phyloP scores from a whole-genome alignment of 305 asterid species.

The Fraxinus dipetala region DNA sequence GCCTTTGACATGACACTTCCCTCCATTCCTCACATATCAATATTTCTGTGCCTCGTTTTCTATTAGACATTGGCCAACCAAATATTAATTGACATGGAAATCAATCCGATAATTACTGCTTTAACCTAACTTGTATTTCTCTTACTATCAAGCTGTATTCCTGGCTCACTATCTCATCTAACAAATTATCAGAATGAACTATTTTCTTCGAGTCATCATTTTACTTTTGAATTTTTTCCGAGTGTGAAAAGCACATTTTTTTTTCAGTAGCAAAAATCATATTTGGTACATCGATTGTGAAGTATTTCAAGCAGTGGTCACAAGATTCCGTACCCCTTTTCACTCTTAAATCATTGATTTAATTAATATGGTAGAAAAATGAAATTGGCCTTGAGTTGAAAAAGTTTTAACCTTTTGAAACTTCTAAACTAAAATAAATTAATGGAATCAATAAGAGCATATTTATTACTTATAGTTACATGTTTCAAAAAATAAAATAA shows the following conservation, averaged over 20 bases:
- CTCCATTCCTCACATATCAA: not conserved
- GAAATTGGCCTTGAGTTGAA: not conserved
- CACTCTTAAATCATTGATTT: not conserved
- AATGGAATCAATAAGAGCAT: not conserved
- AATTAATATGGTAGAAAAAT: not conserved
- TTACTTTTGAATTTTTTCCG: not conserved
- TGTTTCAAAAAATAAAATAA: not conserved
- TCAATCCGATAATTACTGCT: not conserved
- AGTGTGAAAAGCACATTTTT: not conserved
- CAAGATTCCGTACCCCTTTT: not conserved
- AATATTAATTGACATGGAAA: not conserved
- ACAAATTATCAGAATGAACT: not conserved
- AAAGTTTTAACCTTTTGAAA: no score
- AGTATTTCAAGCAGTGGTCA: not conserved
- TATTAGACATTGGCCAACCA: not conserved
- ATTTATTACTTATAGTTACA: not conserved
- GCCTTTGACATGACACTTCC: not conserved
- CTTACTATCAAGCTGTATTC: not conserved
- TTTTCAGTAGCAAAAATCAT: not conserved
- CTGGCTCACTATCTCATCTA: not conserved
- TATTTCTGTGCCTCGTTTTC: not conserved
- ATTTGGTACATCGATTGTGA: not conserved
- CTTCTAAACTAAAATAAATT: not conserved
- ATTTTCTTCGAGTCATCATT: not conserved
- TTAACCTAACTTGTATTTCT: not conserved